A percentile compares a stretch with the other conserved stretches of the same genome.
These are phyloP conservation scores for Vickermania ingenoplastis DNA, from an alignment of 208 protist species.

Conservation along the genomic window DNA sequence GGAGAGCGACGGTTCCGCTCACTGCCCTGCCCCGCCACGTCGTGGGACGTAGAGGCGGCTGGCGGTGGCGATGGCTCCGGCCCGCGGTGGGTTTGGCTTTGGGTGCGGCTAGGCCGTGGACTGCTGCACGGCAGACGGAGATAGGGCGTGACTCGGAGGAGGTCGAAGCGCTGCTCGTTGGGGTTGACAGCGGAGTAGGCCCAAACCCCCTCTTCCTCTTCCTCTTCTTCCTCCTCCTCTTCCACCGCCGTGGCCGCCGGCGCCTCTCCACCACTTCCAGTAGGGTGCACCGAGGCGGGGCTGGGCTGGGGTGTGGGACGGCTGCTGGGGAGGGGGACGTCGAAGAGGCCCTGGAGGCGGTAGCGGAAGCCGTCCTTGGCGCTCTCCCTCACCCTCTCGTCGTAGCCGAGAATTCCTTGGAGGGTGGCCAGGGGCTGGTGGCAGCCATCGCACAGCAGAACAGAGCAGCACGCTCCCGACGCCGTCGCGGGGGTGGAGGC, in stretches of 20 bases:
- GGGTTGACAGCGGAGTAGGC: conserved; percentile 80
- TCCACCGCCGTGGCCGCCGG: not conserved
- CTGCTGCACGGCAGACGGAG: not conserved
- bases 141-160: conserved; percentile 29
- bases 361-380: conserved; percentile 59
- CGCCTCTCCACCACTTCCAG: no score
- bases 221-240: not conserved
- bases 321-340: not conserved
- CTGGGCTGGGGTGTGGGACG: not conserved
- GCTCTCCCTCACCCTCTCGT: conserved; percentile 24
- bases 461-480: conserved; percentile 2
- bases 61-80: not conserved
- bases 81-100: not conserved
- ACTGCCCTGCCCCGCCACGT: not conserved
- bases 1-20: not conserved
- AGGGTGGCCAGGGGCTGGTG: conserved; percentile 25
- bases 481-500: no score
- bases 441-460: conserved; percentile 45
- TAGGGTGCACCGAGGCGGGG: not conserved
- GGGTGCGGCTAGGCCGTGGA: not conserved
- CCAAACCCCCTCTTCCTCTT: conserved; percentile 18
- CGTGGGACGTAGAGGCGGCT: not conserved
- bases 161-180: conserved; percentile 47
- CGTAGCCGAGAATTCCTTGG: conserved; percentile 30
- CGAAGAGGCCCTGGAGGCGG: conserved; percentile 55